Conservation (phyloP, 768 basidiomycete species). For the Agaricus blazei region DNA sequence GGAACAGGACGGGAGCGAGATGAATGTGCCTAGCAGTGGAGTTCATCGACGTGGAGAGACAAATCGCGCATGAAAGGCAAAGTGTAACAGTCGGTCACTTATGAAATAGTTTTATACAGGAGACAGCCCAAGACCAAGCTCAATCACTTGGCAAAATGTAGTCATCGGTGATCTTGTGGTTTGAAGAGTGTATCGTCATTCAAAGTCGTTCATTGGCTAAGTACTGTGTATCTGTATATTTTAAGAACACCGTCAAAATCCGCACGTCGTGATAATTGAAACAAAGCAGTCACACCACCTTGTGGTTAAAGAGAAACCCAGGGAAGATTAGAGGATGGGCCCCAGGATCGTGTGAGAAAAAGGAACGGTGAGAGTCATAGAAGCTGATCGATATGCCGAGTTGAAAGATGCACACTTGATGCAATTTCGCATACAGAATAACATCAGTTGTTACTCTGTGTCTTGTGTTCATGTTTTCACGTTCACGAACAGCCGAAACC, state of each 20-base stretch:
- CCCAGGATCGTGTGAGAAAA: constrained; percentile 1
- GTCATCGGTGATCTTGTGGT: no score
- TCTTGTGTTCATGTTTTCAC: neutral
- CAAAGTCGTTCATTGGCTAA: neutral
- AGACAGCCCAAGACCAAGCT: neutral
- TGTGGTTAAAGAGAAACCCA: neutral
- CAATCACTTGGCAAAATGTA: no score
- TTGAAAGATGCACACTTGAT: neutral
- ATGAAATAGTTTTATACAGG: no score
- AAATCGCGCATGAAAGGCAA: neutral
- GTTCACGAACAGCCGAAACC: neutral
- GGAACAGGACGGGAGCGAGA: no score
- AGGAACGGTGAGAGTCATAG: neutral
- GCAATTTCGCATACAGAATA: neutral
- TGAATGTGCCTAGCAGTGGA: neutral
- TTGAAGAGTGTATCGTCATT: neutral
- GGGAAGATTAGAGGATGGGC: neutral
- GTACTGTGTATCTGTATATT: neutral
- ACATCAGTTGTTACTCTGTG: no score
- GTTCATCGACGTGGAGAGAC: neutral
- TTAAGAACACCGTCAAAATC: neutral
- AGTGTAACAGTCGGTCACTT: neutral
- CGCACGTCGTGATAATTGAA: neutral
- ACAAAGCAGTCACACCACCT: neutral
- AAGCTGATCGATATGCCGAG: neutral